These are phyloP conservation scores for Mitragyna speciosa DNA, from an alignment of 257 asterid species.

Conservation along the genomic window DNA sequence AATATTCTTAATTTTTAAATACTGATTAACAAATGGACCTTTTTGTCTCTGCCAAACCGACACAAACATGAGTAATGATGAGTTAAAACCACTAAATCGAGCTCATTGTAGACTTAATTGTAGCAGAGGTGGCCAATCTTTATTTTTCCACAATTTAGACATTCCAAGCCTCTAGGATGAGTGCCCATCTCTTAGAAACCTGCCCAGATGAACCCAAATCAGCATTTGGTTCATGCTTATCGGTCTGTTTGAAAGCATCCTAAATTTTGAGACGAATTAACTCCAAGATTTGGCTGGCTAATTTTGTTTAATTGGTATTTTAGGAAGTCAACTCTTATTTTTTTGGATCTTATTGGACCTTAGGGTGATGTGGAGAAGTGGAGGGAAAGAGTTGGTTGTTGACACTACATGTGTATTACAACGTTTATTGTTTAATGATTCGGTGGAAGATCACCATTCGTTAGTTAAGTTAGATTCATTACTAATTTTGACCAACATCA, in stretches of 20 bases:
- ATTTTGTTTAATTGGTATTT: no score
- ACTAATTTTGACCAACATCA: background rate
- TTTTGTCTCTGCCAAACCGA: background rate
- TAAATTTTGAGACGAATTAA: background rate
- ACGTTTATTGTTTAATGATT: background rate
- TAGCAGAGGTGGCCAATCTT: background rate
- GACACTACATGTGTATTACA: background rate
- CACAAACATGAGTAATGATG: background rate
- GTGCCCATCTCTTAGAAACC: background rate
- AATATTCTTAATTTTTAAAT: no score
- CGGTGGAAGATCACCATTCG: background rate
- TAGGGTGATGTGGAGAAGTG: background rate
- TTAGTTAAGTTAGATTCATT: no score
- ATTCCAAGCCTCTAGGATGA: no score
- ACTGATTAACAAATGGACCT: no score
- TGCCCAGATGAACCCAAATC: background rate
- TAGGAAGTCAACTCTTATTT: background rate
- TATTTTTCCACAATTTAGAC: no score
- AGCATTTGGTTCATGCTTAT: background rate
- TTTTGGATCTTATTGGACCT: background rate
- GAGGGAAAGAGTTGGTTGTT: background rate
- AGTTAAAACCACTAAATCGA: no score
- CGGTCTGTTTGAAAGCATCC: background rate
- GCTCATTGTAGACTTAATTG: no score
- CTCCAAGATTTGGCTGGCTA: no score